A percentile compares a stretch with the other conserved stretches of the same genome.
phyloP scores from a whole-genome alignment of 2,329 filamentous ascomycete genomes.

The Stemphylium beticola region DNA sequence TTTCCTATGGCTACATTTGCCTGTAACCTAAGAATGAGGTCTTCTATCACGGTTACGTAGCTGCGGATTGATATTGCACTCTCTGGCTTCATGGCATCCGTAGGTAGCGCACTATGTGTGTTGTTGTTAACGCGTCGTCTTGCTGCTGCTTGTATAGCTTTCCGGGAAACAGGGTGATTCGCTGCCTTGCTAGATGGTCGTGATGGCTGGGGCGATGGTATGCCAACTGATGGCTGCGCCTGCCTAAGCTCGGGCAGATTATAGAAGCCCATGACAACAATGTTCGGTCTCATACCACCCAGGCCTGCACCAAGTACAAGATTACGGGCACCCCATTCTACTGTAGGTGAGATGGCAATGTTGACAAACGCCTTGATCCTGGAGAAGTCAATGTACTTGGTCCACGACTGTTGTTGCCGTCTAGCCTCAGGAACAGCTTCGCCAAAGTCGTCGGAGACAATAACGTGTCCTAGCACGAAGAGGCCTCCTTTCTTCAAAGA shows the following conservation, averaged over 20 bases:
- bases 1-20: constrained; percentile 86
- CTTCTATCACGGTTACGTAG: constrained; percentile 84
- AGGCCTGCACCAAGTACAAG: constrained; percentile 80
- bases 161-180: constrained; percentile 37
- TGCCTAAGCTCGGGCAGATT: constrained; percentile 77
- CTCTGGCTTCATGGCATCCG: constrained; percentile 72
- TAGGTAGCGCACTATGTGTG: constrained; percentile 67
- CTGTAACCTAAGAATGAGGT: constrained; percentile 76
- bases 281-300: constrained; percentile 88
- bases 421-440: constrained; percentile 80
- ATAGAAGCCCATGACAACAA: constrained; percentile 80
- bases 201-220: constrained; percentile 57
- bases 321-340: constrained; percentile 86
- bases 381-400: constrained; percentile 84
- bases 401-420: constrained; percentile 81
- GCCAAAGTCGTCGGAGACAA: constrained; percentile 82
- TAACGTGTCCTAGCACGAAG: constrained; percentile 86
- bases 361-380: constrained; percentile 91
- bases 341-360: constrained; percentile 78
- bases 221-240: constrained; percentile 62
- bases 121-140: constrained; percentile 57
- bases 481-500: constrained; percentile 86
- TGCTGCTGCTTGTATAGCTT: constrained; percentile 42
- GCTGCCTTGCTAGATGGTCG: constrained; percentile 38
- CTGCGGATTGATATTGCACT: constrained; percentile 71